Evolutionary conservation across 2,329 filamentous ascomycete genomes (phyloP), one percentile per base, ranked within the genome.

Genomic region (Neofusicoccum cordaticola): DNA sequence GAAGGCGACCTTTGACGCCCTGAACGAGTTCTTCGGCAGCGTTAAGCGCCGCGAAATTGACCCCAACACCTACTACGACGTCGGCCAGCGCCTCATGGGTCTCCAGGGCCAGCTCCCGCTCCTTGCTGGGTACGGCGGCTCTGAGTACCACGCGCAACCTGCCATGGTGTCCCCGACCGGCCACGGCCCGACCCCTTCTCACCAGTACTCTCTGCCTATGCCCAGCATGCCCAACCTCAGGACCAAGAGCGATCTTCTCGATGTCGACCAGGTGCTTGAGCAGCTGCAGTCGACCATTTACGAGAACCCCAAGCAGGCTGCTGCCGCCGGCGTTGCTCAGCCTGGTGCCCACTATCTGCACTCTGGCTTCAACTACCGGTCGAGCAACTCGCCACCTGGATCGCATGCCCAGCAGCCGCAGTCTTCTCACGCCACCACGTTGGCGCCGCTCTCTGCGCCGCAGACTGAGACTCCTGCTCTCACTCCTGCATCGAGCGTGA

Each of bases 221-320:
- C 92, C 95, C 62, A 96, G 41, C 31, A 88, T 93, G 9, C 92
- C 96, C 82, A 96, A 93, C 72, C 85, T 96, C 64, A 89, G 94
- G 73, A 97, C 93, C 56, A 97, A 98, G 85, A 93, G 88, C 76
- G 95, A 99, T 75, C 84, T 99, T 48, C 83, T 96, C 75, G 93
- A 96, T 76, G 93, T 98, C 73, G 95, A 98, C 77, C 90, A 93
- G 74, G 91, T 98, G 77, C 86, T 99, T 63, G 93, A 97, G 79
- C 92, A 97, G 79, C 94, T 98, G 84, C 93, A 97, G 79, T 89
- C 90, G 68, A 97, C 94, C 51, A 92, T 98, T 56, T 98, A 98
- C 75, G 95, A 98, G 80, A 96, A 90, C 76, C 89, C 93, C 63
- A 91, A 88, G 71, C 89, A 93, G 58, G 89, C 92, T 37, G 91